Base-by-base conservation (phyloP, 495 filamentous ascomycete species). In the Trichoderma reesei region DNA sequence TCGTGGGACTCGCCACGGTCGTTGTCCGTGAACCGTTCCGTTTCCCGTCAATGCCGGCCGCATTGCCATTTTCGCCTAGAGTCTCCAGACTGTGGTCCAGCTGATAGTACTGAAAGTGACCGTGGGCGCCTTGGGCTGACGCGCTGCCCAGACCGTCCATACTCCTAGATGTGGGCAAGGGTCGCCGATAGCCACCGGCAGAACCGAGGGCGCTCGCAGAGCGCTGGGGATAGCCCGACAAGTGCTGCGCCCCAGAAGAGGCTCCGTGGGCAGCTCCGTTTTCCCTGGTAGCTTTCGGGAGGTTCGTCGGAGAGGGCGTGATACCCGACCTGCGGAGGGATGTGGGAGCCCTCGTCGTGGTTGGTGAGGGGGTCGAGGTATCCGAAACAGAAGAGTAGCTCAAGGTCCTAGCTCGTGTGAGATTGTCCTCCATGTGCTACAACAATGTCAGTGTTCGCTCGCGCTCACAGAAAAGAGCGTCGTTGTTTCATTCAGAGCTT, bases 351-450 rank as follows among this genome's bases (percentile, higher is more conserved):
- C 76, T 71, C 51, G 71, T 71, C 46, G 72, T 69, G 1, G 75
- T 69, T 5, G 79, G 76, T 0, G 78, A 79, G 11, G 78, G 74
- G 13, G 78, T 79, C 41, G 79, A 80, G 6, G 69, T 70, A 56
- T 78, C 76, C 1, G 81, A 56, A 2, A 56, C 48, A 31, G 48
- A 56, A 11, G 48, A 85, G 7, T 79, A 72, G n/a, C 85, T 82
- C 33, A 93, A 86, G 63, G 85, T 88, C 62, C 92, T 85, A 26
- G 91, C 92, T 39, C 90, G 85, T 61, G 80, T 87, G 31, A 96
- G 75, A 70, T 96, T 96, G 18, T 87, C 90, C 74, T 96, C 92
- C 90, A 96, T 95, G 18, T 90, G 86, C 92, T 96, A 68, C 2
- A 62, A 18, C 31, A 31, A 62, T 48, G 51, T 63, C 33, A 54